Evolutionary conservation across 345 rosid genomes (phyloP).

Genomic region (Toxicodendron radicans): DNA sequence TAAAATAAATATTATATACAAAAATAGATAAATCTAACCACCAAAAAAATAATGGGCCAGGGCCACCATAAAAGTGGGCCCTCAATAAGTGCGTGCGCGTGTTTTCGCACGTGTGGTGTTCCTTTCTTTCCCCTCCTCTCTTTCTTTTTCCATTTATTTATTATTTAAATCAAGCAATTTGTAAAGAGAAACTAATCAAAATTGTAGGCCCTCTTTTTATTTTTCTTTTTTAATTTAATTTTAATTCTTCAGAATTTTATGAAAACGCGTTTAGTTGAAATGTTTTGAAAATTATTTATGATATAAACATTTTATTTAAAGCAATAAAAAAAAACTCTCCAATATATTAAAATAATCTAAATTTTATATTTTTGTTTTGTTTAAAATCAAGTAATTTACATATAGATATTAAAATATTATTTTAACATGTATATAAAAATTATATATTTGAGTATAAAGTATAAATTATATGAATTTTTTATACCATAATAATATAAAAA

Average conservation of each 20-base stretch:
- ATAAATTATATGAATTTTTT: too few relatives aligned
- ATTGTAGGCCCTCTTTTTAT: neutral
- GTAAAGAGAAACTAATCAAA: neutral
- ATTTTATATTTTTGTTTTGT: neutral
- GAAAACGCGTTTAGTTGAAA: neutral
- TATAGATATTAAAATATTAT: too few relatives aligned
- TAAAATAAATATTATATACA: neutral
- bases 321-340: too few relatives aligned
- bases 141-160: neutral
- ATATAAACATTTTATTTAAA: too few relatives aligned
- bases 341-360: too few relatives aligned
- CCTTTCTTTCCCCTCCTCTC: neutral
- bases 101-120: slow-evolving; percentile 50
- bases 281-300: too few relatives aligned
- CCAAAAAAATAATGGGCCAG: slow-evolving; percentile 3
- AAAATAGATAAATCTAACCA: neutral
- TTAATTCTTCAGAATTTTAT: neutral
- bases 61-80: slow-evolving; percentile 28
- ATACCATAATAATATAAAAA: too few relatives aligned
- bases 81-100: slow-evolving; percentile 35
- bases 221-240: neutral
- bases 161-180: too few relatives aligned
- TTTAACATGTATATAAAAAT: too few relatives aligned
- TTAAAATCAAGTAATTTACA: too few relatives aligned
- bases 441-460: too few relatives aligned